Evolutionary conservation across 768 basidiomycete genomes (phyloP).

Genomic region (Suillus bovinus): DNA sequence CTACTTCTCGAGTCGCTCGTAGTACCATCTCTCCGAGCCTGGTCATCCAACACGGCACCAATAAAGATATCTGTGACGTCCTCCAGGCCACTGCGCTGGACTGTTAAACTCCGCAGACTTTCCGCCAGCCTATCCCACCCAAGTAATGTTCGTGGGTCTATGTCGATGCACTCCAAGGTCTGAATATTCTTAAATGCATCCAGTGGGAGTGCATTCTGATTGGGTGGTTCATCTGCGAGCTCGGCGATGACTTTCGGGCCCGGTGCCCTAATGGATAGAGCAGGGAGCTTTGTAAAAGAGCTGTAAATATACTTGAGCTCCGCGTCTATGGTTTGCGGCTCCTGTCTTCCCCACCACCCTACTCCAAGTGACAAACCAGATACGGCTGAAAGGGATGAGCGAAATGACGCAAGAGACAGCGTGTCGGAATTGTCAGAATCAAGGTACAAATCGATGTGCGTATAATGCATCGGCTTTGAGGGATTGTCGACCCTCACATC

Average conservation of each 20-base stretch:
- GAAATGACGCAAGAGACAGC: conserved; percentile 70
- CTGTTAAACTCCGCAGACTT: conserved; percentile 68
- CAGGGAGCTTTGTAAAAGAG: conserved; percentile 87
- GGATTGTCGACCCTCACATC: conserved; percentile 76
- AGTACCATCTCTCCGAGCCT: conserved; percentile 60
- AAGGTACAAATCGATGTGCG: conserved; percentile 50
- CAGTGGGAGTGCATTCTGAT: conserved; percentile 75
- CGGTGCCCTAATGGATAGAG: conserved; percentile 66
- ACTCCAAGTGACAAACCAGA: conserved; percentile 73
- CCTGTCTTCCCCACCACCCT: conserved; percentile 69
- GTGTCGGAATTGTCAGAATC: conserved; percentile 68
- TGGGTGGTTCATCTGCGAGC: conserved; percentile 65
- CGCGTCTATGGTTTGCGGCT: conserved; percentile 59
- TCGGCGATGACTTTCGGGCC: conserved; percentile 67
- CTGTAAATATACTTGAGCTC: conserved; percentile 89
- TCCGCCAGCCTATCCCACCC: conserved; percentile 84
- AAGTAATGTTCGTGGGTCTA: conserved; percentile 79
- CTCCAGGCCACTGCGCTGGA: conserved; percentile 79
- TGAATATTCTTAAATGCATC: conserved; percentile 85
- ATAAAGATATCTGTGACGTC: conserved; percentile 79
- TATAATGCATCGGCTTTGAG: conserved; percentile 75
- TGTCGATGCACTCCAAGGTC: conserved; percentile 69
- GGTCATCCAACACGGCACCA: conserved; percentile 74
- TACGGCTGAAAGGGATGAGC: conserved; percentile 74
- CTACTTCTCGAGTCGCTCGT: conserved; percentile 47